Conservation (phyloP, 257 asterid species). For the Lycium ferocissimum region DNA sequence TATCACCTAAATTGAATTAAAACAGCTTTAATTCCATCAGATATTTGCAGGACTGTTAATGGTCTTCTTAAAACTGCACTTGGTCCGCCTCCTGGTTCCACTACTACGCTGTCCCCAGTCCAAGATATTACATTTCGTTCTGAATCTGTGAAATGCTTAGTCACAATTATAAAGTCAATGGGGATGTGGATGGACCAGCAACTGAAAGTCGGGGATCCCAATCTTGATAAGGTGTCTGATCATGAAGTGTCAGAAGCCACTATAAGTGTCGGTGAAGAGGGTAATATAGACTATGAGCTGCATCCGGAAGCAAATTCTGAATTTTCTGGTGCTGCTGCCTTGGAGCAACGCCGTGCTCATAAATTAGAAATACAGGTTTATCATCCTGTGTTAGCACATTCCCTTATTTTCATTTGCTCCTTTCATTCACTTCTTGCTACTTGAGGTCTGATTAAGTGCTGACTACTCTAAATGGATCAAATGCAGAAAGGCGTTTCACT, state of each 20-base stretch:
- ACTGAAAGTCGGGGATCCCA: slow-evolving; percentile 76
- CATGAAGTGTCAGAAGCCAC: slow-evolving; percentile 62
- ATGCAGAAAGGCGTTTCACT: slow-evolving; percentile 95
- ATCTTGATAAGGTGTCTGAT: slow-evolving; percentile 58
- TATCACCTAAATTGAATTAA: slow-evolving; percentile 41
- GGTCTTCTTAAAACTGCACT: slow-evolving; percentile 97
- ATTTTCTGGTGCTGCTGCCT: slow-evolving; percentile 73
- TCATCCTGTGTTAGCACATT: slow-evolving; percentile 26
- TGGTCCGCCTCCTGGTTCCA: slow-evolving; percentile 97
- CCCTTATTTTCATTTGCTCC: neutral
- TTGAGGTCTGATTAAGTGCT: slow-evolving; percentile 28
- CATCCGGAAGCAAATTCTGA: slow-evolving; percentile 71
- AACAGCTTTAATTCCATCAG: slow-evolving; percentile 54
- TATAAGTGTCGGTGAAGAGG: slow-evolving; percentile 56
- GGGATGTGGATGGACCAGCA: slow-evolving; percentile 99
- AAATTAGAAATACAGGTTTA: slow-evolving; percentile 93
- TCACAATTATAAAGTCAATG: slow-evolving; percentile 85
- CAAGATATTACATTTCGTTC: slow-evolving; percentile 95
- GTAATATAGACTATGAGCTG: slow-evolving; percentile 73
- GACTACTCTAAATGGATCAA: slow-evolving; percentile 42
- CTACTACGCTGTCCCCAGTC: slow-evolving; percentile 82
- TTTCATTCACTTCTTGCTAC: slow-evolving; percentile 13
- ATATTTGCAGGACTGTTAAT: slow-evolving; percentile 89
- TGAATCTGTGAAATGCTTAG: slow-evolving; percentile 97
- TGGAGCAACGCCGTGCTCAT: slow-evolving; percentile 97